Base-by-base conservation (phyloP, 139 green algal genomes). In the Yamagishiella unicocca region DNA sequence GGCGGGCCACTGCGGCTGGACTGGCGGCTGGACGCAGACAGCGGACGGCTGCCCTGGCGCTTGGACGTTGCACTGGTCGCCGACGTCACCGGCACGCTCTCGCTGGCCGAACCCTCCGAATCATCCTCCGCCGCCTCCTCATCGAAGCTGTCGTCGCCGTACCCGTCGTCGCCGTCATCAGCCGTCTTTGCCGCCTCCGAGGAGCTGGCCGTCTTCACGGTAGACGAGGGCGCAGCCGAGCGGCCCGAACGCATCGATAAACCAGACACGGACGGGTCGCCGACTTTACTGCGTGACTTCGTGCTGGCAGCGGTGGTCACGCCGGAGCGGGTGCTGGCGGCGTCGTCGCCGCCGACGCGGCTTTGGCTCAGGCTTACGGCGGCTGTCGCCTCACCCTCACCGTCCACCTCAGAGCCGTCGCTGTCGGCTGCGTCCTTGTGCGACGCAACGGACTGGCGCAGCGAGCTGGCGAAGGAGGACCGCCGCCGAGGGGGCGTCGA, bases 381-480 rank as follows among this genome's bases (percentile, higher is more conserved):
- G 6, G 62, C 27, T 40, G 70, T 54, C 17, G 43, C 43, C 43
- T 43, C 72, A 29, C 72, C 43, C 43, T 43, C 72, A 29, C 72
- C 72, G 45, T 80, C 38, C 37, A 22, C 38, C 38, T 78, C 70
- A 17, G 21, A 17, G 37, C 70, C 38, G 37, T 6, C 70, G 62
- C 62, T n/a, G 62, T 8, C 67, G 67, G 10, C 67, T 9, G 40
- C 38, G 9, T 38, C 37, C 70, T 78, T 78, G 38, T 80, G 72
- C 10, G 72, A 80, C 10, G 72, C 43, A 27, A 62, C 72, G 8
- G 74, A 82, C 33, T 82, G 74, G 21, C 74, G 46, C 9, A 67
- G 74, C 31, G 74, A 82, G 74, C 46, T 68, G 46, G 74, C 74
- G 31, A 67, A 35, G 46, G 76, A 83, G 25, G 76, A 71, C 6